phyloP scores from a whole-genome alignment of 192 early-diverging fungal species.

The Coemansia sp. region DNA sequence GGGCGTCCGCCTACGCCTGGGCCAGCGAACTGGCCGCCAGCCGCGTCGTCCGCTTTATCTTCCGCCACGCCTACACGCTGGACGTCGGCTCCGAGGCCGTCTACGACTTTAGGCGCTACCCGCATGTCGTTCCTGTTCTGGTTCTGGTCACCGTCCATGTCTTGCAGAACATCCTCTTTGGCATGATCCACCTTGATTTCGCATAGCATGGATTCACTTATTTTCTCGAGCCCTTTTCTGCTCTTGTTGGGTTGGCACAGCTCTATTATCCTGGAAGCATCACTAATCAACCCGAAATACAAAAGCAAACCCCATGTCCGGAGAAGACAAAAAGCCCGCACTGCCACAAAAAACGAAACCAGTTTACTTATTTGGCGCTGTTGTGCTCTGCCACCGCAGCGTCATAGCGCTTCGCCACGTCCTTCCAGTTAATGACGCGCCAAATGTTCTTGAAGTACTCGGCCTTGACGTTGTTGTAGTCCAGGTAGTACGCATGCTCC shows the following conservation, averaged over 20 bases:
- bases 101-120: slow-evolving; percentile 68
- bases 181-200: slow-evolving; percentile 64
- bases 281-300: neutral
- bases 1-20: slow-evolving; percentile 67
- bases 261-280: neutral
- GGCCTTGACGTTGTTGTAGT: slow-evolving; percentile 98
- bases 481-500: slow-evolving; percentile 97
- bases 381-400: slow-evolving; percentile 53
- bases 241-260: too few relatives aligned
- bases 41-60: slow-evolving; percentile 65
- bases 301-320: too few relatives aligned
- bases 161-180: slow-evolving; percentile 71
- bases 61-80: slow-evolving; percentile 59
- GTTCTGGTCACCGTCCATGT: slow-evolving; percentile 73
- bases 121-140: slow-evolving; percentile 67
- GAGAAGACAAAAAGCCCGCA: too few relatives aligned
- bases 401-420: slow-evolving; percentile 83
- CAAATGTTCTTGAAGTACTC: slow-evolving; percentile 95
- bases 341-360: too few relatives aligned
- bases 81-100: slow-evolving; percentile 67
- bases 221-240: too few relatives aligned
- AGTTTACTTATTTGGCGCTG: neutral
- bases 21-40: slow-evolving; percentile 66
- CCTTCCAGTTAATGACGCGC: slow-evolving; percentile 98
- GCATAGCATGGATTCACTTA: slow-evolving; percentile 9